These are phyloP conservation scores for Naganishia albida DNA, from an alignment of 1,284 basidiomycete species.

Conservation along the genomic window DNA sequence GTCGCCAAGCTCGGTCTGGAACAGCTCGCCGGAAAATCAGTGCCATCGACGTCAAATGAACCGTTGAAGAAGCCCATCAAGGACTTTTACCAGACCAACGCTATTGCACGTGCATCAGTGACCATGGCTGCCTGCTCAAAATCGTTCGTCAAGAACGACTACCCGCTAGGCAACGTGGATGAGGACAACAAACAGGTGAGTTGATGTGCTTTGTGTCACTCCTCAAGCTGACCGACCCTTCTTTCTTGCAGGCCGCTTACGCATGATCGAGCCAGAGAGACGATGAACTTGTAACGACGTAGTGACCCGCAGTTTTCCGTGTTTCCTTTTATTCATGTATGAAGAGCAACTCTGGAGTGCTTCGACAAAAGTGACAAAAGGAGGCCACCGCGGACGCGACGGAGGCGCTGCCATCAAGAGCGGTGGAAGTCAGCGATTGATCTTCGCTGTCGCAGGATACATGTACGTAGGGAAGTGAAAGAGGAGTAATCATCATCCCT, in stretches of 20 bases:
- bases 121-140: conserved; percentile 56
- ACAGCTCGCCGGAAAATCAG: conserved; percentile 56
- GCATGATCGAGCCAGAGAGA: conserved; percentile 18
- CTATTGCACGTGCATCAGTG: conserved; percentile 57
- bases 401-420: not conserved
- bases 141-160: conserved; percentile 52
- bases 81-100: conserved; percentile 92
- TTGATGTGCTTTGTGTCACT: not conserved
- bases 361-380: no score
- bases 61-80: conserved; percentile 77
- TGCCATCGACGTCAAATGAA: conserved; percentile 54
- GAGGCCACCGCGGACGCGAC: no score
- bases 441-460: not conserved
- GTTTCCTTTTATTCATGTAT: conserved; percentile 29
- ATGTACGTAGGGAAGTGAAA: not conserved
- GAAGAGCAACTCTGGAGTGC: not conserved
- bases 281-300: conserved; percentile 21
- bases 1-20: conserved; percentile 72
- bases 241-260: conserved; percentile 14
- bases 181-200: conserved; percentile 30
- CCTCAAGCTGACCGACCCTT: not conserved
- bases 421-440: not conserved
- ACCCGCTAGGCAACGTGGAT: conserved; percentile 35
- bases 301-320: conserved; percentile 24
- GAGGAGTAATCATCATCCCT: no score